Percentiles rank a stretch among this genome's conserved stretches.
Conservation (phyloP, 805 yeast species). For the Candida schatavii region DNA sequence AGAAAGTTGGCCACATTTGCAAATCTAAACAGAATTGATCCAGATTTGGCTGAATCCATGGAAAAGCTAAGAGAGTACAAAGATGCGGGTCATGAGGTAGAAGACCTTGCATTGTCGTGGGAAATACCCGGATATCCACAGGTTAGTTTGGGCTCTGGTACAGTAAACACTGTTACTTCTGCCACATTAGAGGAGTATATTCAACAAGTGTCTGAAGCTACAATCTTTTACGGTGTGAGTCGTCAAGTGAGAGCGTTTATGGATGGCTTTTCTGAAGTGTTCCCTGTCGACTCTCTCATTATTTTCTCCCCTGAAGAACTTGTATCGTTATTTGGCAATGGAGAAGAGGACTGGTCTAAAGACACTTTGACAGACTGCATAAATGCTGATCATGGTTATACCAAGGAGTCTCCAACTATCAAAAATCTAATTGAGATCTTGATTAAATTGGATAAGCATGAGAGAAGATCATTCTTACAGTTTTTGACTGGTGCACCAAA, state of each 20-base stretch:
- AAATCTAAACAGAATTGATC: conserved; percentile 28
- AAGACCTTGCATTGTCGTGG: conserved; percentile 59
- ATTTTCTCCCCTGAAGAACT: conserved; percentile 77
- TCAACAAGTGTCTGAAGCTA: conserved; percentile 51
- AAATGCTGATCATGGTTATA: conserved; percentile 89
- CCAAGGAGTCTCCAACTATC: conserved; percentile 63
- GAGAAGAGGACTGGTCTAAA: conserved; percentile 82
- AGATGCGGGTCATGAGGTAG: not conserved
- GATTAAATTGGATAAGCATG: conserved; percentile 48
- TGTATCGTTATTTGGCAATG: conserved; percentile 67
- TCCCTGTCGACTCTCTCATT: conserved; percentile 70
- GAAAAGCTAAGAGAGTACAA: conserved; percentile 9
- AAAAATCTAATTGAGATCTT: conserved; percentile 60
- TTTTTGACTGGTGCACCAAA: conserved; percentile 93
- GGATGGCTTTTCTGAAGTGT: conserved; percentile 77
- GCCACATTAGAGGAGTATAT: conserved; percentile 60
- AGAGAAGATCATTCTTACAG: conserved; percentile 74
- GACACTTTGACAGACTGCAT: conserved; percentile 58
- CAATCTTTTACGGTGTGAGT: conserved; percentile 61
- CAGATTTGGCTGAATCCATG: conserved; percentile 29
- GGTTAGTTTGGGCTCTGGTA: conserved; percentile 59
- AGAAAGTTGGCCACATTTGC: conserved; percentile 48
- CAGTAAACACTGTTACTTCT: conserved; percentile 39
- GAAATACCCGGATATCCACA: conserved; percentile 74
- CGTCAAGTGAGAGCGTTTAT: conserved; percentile 67